Conservation (phyloP, 2,329 filamentous ascomycete species). For the Fusarium succisae region DNA sequence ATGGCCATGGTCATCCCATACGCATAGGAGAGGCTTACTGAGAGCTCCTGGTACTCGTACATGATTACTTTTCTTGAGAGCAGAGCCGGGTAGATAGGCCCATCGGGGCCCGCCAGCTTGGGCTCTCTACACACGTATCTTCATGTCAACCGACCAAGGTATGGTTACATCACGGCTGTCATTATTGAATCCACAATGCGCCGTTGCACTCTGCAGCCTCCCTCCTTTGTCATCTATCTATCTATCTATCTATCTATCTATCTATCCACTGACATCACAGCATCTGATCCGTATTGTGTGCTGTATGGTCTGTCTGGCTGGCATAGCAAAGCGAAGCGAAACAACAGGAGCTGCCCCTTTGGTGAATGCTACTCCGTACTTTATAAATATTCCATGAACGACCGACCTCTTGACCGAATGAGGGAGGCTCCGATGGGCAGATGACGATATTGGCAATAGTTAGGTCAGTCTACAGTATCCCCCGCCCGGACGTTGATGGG, state of each 20-base stretch:
- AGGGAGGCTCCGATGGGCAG: constrained; percentile 22
- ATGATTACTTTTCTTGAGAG: not conserved
- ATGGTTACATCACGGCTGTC: not conserved
- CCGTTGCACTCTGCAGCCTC: not conserved
- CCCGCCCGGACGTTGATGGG: constrained; percentile 38
- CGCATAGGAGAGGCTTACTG: not conserved
- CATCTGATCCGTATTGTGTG: not conserved
- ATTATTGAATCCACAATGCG: not conserved
- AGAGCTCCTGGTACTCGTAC: not conserved
- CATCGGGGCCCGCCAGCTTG: not conserved
- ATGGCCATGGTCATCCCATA: not conserved
- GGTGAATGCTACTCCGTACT: not conserved
- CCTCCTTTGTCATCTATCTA: not conserved
- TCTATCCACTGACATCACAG: not conserved
- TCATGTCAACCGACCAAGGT: not conserved
- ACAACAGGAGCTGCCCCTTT: not conserved
- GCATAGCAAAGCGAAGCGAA: not conserved
- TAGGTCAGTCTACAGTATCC: constrained; percentile 21
- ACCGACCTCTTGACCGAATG: not conserved
- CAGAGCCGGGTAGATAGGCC: not conserved
- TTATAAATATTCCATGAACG: not conserved
- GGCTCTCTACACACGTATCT: not conserved
- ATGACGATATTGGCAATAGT: constrained; percentile 41
- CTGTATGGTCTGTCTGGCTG: not conserved
- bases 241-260: not conserved